Base-by-base conservation (phyloP, 106 monocot species). In the Acorus calamus region DNA sequence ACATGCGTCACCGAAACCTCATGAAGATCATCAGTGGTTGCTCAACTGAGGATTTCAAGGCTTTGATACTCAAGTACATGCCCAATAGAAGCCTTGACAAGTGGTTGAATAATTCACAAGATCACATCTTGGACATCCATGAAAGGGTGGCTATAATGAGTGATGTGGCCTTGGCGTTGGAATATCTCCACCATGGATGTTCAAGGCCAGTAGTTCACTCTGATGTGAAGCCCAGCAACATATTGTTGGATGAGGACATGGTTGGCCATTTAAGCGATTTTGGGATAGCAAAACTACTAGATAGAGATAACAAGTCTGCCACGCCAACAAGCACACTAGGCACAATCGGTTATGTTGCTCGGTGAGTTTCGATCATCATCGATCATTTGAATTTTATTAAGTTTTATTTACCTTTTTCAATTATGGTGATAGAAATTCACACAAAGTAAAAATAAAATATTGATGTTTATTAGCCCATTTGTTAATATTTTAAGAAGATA, bases 51-150 rank as follows among this genome's bases (percentile, higher is more conserved):
- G 79, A 76, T 3, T 84, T 80, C 64, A 84, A 73, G 63, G 80
- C 76, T 57, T 52, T 84, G 4, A 44, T 85, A 3, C 72, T 77
- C 9, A 68, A 73, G 58, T 77, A 64, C 73, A 71, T 85, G 74
- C 68, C 81, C 5, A 85, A 78, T 62, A 78, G 81, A 28, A 85
- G 66, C 52, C 64, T 85, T 6, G 80, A 85, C 7, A 57, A 62
- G 47, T 82, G 82, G 78, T 14, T 82, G 10, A 69, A 82, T 66
- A n/a, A n/a, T n/a, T n/a, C n/a, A n/a, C n/a, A n/a, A n/a, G n/a
- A n/a, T n/a, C n/a, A n/a, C n/a, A n/a, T n/a, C n/a, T 58, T 74
- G 14, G 56, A 41, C 42, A 51, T 84, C 13, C 2, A 44, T 4
- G 57, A 76, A 43, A 76, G 76, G 8, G 6, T 76, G 47, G 65